phyloP scores from a whole-genome alignment of 2,329 filamentous ascomycete genomes.

The Trichoderma polysporum region DNA sequence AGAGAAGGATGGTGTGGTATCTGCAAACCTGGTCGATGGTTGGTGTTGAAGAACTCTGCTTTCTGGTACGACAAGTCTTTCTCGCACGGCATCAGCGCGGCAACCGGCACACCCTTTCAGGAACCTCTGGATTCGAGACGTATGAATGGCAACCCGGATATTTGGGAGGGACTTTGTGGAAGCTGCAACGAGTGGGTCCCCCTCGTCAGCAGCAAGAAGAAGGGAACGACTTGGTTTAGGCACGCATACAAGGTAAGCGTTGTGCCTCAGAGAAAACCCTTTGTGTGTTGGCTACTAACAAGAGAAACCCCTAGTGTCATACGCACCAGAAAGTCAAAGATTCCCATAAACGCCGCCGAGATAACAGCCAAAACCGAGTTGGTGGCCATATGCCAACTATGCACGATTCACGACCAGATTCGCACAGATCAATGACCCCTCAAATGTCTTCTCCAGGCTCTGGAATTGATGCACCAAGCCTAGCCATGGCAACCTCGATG shows the following conservation, averaged over 20 bases:
- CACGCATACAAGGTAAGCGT: conserved; percentile 77
- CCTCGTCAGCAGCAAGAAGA: conserved; percentile 82
- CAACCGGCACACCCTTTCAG: conserved; percentile 75
- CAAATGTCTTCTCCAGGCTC: conserved; percentile 21
- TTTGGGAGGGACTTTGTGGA: conserved; percentile 77
- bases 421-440: conserved; percentile 37
- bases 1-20: conserved; percentile 88
- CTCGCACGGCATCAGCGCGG: conserved; percentile 80
- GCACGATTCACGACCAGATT: conserved; percentile 50
- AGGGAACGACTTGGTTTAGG: conserved; percentile 88
- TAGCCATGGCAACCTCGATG: conserved; percentile 17
- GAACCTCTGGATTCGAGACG: conserved; percentile 72
- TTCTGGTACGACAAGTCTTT: conserved; percentile 95
- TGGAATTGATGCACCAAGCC: conserved; percentile 4
- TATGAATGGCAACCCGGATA: conserved; percentile 77
- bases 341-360: conserved; percentile 64
- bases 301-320: conserved; percentile 54
- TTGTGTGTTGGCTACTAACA: conserved; percentile 24
- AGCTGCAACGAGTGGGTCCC: conserved; percentile 80
- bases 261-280: neutral
- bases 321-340: conserved; percentile 72
- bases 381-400: conserved; percentile 40
- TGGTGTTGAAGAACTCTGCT: conserved; percentile 84
- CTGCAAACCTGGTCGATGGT: conserved; percentile 82
- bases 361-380: conserved; percentile 54